These are phyloP conservation scores for Fusarium sp. DNA, from an alignment of 2,329 filamentous ascomycete genomes.

Conservation along the genomic window DNA sequence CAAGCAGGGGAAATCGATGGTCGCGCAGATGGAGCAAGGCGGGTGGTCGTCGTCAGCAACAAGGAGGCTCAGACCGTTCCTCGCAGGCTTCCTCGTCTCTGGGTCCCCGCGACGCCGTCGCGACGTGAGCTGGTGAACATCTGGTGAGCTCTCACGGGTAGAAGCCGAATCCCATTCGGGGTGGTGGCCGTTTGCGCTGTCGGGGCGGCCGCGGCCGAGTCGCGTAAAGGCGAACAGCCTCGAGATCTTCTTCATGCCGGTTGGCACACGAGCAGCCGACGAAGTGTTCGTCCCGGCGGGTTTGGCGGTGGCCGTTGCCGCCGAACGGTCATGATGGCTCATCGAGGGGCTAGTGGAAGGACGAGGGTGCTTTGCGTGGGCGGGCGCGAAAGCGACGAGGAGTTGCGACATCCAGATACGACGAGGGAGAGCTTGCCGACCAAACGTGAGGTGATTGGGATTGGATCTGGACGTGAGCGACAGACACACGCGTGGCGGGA, in stretches of 20 bases:
- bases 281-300: slow-evolving; percentile 25
- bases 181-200: slow-evolving; percentile 31
- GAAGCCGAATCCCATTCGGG: slow-evolving; percentile 38
- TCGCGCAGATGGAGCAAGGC: slow-evolving; percentile 49
- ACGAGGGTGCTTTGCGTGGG: slow-evolving; percentile 27
- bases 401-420: slow-evolving; percentile 30
- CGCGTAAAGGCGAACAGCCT: slow-evolving; percentile 51
- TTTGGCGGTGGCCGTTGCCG: slow-evolving; percentile 37
- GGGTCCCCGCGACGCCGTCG: slow-evolving; percentile 40
- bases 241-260: slow-evolving; percentile 53
- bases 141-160: slow-evolving; percentile 43
- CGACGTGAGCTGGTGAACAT: slow-evolving; percentile 52
- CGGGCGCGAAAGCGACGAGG: slow-evolving; percentile 30
- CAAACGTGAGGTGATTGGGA: neutral
- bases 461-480: neutral
- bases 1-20: slow-evolving; percentile 51
- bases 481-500: slow-evolving; percentile 20
- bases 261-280: slow-evolving; percentile 26
- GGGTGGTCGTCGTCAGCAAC: slow-evolving; percentile 44
- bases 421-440: slow-evolving; percentile 1
- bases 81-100: slow-evolving; percentile 40
- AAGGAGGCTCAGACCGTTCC: slow-evolving; percentile 46
- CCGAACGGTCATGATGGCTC: slow-evolving; percentile 43
- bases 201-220: slow-evolving; percentile 44
- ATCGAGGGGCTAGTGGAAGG: slow-evolving; percentile 27